Evolutionary conservation across 371 early-diverging fungal species (phyloP).

Genomic region (Rhizopus arrhizus): DNA sequence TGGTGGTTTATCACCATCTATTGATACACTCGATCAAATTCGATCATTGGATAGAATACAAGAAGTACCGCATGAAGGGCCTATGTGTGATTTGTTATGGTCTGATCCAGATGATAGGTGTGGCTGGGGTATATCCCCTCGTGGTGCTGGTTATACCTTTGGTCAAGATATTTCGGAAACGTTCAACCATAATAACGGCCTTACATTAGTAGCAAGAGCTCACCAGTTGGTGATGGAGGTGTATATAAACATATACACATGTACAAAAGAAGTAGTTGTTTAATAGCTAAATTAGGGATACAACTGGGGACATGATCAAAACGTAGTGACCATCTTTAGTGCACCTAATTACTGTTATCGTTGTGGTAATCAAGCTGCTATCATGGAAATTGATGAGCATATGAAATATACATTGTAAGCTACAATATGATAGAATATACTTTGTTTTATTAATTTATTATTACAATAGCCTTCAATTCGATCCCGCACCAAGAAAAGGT

Average conservation of each 20-base stretch:
- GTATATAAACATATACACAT: background rate
- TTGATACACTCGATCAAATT: conserved; percentile 96
- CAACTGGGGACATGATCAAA: conserved; percentile 97
- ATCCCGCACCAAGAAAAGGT: conserved; percentile 97
- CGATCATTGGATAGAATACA: conserved; percentile 95
- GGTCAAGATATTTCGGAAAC: conserved; percentile 95
- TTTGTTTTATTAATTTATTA: background rate
- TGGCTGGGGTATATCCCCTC: conserved; percentile 96
- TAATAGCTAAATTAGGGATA: conserved; percentile 67
- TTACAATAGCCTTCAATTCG: conserved; percentile 87
- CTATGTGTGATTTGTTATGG: conserved; percentile 98
- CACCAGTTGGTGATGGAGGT: conserved; percentile 90
- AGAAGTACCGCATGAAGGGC: conserved; percentile 99
- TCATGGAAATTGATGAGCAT: conserved; percentile 94
- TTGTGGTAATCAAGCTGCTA: conserved; percentile 98
- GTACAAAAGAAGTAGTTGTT: background rate
- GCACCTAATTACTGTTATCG: conserved; percentile 99
- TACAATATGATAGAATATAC: conserved; percentile 22
- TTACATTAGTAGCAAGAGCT: conserved; percentile 93
- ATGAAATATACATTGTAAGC: conserved; percentile 88
- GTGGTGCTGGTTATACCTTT: conserved; percentile 99
- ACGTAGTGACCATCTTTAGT: conserved; percentile 99
- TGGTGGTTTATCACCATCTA: conserved; percentile 97
- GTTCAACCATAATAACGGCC: conserved; percentile 96
- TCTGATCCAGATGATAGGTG: conserved; percentile 98